Conservation (phyloP, 2,329 filamentous ascomycete genomes). For the Microsporum canis region DNA sequence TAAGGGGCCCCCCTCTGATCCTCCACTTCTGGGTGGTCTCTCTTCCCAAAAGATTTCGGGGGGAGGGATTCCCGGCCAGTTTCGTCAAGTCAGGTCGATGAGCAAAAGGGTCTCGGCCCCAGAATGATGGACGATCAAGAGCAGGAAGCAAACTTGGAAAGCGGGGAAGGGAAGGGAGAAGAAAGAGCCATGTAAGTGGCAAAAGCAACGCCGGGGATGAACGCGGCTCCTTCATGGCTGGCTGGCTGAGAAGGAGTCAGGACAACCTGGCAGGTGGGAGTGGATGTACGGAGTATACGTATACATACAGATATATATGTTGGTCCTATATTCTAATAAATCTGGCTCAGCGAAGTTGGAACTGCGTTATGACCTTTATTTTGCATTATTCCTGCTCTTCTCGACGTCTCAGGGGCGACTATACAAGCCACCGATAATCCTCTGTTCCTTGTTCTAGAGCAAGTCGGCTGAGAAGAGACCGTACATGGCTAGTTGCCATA, state of each 20-base stretch:
- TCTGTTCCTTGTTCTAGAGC: neutral
- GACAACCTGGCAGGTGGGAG: neutral
- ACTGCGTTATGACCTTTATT: neutral
- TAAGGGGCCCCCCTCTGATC: neutral
- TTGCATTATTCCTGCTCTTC: neutral
- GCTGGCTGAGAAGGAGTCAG: neutral
- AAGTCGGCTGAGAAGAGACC: neutral
- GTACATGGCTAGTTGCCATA: neutral
- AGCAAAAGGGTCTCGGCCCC: neutral
- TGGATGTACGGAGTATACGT: too few species aligned
- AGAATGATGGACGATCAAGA: neutral
- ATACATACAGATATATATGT: neutral
- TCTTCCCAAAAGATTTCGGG: neutral
- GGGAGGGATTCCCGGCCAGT: neutral
- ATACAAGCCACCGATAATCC: conserved; percentile 1
- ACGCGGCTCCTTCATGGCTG: conserved; percentile 1
- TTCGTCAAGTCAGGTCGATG: neutral
- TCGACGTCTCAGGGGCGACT: neutral
- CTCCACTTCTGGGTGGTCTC: neutral
- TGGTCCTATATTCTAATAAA: neutral
- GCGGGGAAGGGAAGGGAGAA: neutral
- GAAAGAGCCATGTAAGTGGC: neutral
- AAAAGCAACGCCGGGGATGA: neutral
- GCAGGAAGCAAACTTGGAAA: neutral
- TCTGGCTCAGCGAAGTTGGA: neutral